Percentiles rank a stretch among this genome's conserved stretches.
These are phyloP conservation scores for Lanmaoa pseudosensibilis DNA, from an alignment of 768 basidiomycete species.

Conservation along the genomic window DNA sequence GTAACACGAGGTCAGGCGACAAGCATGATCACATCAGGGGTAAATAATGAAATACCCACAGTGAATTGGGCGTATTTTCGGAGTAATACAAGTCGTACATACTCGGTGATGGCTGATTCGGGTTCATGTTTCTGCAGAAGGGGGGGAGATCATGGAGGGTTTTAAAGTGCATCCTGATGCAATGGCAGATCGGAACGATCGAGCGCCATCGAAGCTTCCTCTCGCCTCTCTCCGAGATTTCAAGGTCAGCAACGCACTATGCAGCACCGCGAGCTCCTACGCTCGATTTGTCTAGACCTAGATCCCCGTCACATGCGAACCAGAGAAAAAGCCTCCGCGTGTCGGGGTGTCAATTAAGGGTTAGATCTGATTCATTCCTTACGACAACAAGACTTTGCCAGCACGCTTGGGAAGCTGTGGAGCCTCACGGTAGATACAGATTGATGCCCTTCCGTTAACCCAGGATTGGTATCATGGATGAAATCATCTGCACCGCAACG, in stretches of 20 bases:
- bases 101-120: neutral
- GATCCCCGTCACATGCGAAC: neutral
- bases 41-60: slow-evolving; percentile 8
- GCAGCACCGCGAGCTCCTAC: neutral
- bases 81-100: neutral
- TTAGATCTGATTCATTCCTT: neutral
- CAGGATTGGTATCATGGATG: neutral
- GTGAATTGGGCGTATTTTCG: neutral
- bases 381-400: neutral
- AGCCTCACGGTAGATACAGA: too few relatives aligned
- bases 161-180: slow-evolving; percentile 7
- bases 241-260: slow-evolving; percentile 3
- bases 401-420: neutral
- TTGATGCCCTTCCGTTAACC: neutral
- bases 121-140: neutral
- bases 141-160: neutral
- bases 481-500: slow-evolving; percentile 1
- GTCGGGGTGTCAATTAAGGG: neutral
- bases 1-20: neutral
- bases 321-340: neutral
- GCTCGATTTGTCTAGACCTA: neutral
- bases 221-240: slow-evolving; percentile 1
- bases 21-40: neutral
- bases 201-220: neutral
- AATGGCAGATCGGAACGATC: neutral